Evolutionary conservation across 1,139 yeast genomes (phyloP), one percentile per base, ranked within the genome.

Genomic region (Candida sojae): DNA sequence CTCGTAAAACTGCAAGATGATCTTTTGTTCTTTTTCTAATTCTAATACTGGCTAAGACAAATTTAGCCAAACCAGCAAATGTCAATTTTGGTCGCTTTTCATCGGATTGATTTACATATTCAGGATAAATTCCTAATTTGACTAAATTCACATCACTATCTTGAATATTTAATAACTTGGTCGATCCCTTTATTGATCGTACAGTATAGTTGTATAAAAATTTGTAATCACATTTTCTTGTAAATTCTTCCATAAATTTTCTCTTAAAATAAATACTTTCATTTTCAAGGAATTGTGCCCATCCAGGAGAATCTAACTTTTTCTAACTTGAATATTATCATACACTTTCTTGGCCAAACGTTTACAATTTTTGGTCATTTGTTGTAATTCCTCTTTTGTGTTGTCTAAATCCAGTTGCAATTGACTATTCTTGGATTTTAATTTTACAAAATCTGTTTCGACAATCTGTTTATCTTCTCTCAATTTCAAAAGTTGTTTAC

Each of bases 41-140:
- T 48, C 84, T 67, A 6, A 84, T 77, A 34, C 73, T 68, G 1
- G 88, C 86, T 52, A 85, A 63, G 5, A 84, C 88, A 52, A 77
- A 71, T 49, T 72, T 69, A 5, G 86, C 83, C 39, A 77, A 54
- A 23, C 55, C 58, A 44, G 61, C 67, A 48, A 80, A 70, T 1
- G 70, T 66, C 43, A 63, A 59, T 53, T 62, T 57, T 30, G 56
- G 52, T 33, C 48, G 43, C 44, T 51, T 48, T 38, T 50, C 53
- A 17, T 34, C n/a, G 31, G 29, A 30, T n/a, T 17, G 28, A 7
- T 38, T 34, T 8, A 46, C 46, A 36, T 53, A 53, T 17, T 78
- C 83, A 0, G 85, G 84, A 56, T 77, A 79, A 10, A 81, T 70
- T 6, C 85, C 86, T 50, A 70, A 68, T 42, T 66, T 69, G 26